Evolutionary conservation across 202 grass and related monocot genomes (phyloP), one percentile per base, ranked within the genome.

Genomic region (Saccharum hybrid): DNA sequence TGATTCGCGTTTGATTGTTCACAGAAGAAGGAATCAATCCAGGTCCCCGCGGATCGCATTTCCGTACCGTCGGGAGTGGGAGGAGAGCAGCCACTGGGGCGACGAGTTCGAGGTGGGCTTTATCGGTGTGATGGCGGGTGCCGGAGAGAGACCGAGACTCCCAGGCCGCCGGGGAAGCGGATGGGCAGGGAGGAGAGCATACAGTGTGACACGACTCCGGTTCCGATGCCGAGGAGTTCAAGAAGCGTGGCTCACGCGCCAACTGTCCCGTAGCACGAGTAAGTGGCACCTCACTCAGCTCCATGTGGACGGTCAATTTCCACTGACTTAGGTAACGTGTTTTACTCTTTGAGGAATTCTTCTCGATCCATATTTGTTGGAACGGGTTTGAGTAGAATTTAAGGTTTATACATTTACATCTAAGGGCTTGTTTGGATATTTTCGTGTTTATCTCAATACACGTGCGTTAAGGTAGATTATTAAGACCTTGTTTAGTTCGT

Each of bases 231-330:
- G 43, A 56, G 2, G 46, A 18, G 78, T 37, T 68, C 77, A 23
- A 69, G 31, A 57, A 40, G 46, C 46, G 63, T 56, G 64, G 64
- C 64, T 56, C 31, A 40, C 31, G 63, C 77, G 63, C 78, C 78
- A 57, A 69, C 78, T 69, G 78, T 56, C 63, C 78, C 78, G 63
- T 23, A 67, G 77, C 77, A 79, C 77, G 63, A 79, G 77, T 2
- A 67, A 67, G 48, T 51, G 42, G 22, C 74, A 26, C 56, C 56
- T 6, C 38, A 39, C 56, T 6, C 38, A 39, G 38, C 36, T 36
- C 36, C 0, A 33, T 33, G 33, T 33, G 28, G 26, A 26, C n/a
- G n/a, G n/a, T n/a, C n/a, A n/a, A n/a, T n/a, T n/a, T n/a, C n/a
- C n/a, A n/a, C n/a, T n/a, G n/a, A n/a, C n/a, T 57, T 56, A 75